Evolutionary conservation across 352 stramenopile genomes (phyloP).

Genomic region (Stephanocyclus meneghinianus): DNA sequence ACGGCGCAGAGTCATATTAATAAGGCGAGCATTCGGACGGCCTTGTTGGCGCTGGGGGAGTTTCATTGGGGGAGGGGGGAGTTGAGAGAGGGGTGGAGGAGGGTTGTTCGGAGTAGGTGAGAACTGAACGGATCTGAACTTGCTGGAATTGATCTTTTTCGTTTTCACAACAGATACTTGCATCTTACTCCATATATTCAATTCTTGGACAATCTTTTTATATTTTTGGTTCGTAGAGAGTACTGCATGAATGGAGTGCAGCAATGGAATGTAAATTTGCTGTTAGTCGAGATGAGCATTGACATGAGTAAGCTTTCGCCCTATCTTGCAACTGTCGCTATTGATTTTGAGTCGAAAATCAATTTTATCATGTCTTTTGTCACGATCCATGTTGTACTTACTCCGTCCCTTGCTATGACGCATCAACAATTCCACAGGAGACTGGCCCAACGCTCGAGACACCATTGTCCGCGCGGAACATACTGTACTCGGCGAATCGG

Average conservation of each 20-base stretch:
- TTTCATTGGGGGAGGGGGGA: conserved; percentile 50
- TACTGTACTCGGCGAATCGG: conserved; percentile 7
- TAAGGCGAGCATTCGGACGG: conserved; percentile 74
- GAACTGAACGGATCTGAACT: neutral
- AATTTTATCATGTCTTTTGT: neutral
- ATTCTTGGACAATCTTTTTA: neutral
- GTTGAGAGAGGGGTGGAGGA: conserved; percentile 49
- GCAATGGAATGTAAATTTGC: conserved; percentile 57
- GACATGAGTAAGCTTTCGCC: conserved; percentile 41
- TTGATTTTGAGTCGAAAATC: no score
- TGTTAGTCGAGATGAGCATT: conserved; percentile 62
- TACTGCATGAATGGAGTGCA: conserved; percentile 66
- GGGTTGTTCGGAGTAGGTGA: conserved; percentile 48
- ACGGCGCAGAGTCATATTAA: conserved; percentile 66
- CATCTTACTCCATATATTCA: neutral
- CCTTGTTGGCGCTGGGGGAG: conserved; percentile 63
- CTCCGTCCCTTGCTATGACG: neutral
- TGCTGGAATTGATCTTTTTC: no score
- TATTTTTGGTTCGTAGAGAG: conserved; percentile 43
- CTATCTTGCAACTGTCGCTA: neutral
- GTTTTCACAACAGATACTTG: neutral
- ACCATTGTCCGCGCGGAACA: conserved; percentile 36
- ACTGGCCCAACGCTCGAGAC: conserved; percentile 38
- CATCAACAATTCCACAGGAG: conserved; percentile 19
- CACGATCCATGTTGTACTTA: neutral